phyloP scores from a whole-genome alignment of 208 protist species.

The Vickermania spadyakhi region DNA sequence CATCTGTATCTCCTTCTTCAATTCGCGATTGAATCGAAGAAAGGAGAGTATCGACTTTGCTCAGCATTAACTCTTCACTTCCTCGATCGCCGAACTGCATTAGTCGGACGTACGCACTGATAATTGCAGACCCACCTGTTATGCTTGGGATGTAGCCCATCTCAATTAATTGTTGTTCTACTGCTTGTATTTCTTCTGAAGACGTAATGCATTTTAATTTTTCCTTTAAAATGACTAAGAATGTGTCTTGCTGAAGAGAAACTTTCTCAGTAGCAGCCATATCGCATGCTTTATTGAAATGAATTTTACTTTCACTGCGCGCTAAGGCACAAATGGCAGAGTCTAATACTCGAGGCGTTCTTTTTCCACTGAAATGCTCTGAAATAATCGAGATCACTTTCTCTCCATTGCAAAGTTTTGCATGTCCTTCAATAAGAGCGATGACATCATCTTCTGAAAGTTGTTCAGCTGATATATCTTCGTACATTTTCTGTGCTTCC shows the following conservation, averaged over 20 bases:
- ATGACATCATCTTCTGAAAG: conserved; percentile 46
- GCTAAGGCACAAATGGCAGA: conserved; percentile 54
- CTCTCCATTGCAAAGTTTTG: conserved; percentile 36
- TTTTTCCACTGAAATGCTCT: conserved; percentile 8
- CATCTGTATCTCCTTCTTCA: conserved; percentile 11
- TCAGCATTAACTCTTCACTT: conserved; percentile 73
- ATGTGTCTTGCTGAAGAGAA: conserved; percentile 32
- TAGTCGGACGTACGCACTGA: conserved; percentile 66
- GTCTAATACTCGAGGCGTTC: too few species aligned
- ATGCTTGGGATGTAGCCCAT: conserved; percentile 43
- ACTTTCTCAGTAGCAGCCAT: conserved; percentile 13
- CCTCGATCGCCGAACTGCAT: conserved; percentile 32
- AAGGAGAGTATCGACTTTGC: conserved; percentile 66
- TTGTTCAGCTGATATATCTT: conserved; percentile 24
- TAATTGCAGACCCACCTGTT: conserved; percentile 61
- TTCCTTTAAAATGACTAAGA: conserved; percentile 17
- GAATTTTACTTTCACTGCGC: conserved; percentile 54
- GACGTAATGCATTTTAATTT: conserved; percentile 16
- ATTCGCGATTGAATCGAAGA: conserved; percentile 52
- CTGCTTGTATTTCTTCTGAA: conserved; percentile 57
- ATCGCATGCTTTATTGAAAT: conserved; percentile 16
- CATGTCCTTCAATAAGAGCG: conserved; percentile 66
- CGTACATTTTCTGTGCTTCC: conserved; percentile 39
- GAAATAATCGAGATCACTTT: conserved; percentile 29
- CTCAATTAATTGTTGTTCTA: conserved; percentile 30